Base-by-base conservation (phyloP, 257 asterid species). In the Eustoma russellianum region DNA sequence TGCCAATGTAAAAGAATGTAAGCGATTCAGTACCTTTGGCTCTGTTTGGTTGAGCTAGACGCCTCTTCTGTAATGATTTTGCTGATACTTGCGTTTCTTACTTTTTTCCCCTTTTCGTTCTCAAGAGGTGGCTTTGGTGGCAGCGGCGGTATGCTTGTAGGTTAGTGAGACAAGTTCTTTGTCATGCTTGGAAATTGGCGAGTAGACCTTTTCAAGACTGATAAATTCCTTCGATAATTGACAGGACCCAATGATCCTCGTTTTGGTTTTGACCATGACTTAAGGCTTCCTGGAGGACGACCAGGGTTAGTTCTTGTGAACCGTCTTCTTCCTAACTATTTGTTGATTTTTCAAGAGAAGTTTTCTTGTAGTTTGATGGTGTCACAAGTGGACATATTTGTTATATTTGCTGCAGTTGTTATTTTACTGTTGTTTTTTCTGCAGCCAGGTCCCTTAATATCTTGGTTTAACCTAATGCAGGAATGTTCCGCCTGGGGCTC, bases 401-500 rank as follows among this genome's bases (percentile, higher is more conserved):
- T 11, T 46, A 16, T 33, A 35, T 58, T 47, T 58, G 1, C 5
- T 11, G 5, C 19, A 9, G 12, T 52, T 46, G 1, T 5, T 30
- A 5, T 35, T 13, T 38, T 9, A 10, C 8, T 14, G 33, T 14
- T 38, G 6, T 16, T 15, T 16, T 16, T 14, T 12, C 14, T 10
- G 15, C 41, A 40, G 10, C 5, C 5, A 0, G 0, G 19, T 14
- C 15, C 15, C 13, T 11, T 38, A 38, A 24, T 48, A 7, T 7
- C 13, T 43, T 61, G 44, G 16, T 56, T 13, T 38, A 5, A 38
- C 43, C 19, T 40, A 44, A 12, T 62, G 54, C 79, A 83, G 94
- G 69, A 83, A 78, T 65, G 71, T 78, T 38, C 97, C 96, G 1
- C 96, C 96, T 45, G 96, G 97, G 43, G 94, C 90, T 16, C 93